Base-by-base conservation (phyloP, 169 alveolate genomes). In the Besnoitia besnoiti region DNA sequence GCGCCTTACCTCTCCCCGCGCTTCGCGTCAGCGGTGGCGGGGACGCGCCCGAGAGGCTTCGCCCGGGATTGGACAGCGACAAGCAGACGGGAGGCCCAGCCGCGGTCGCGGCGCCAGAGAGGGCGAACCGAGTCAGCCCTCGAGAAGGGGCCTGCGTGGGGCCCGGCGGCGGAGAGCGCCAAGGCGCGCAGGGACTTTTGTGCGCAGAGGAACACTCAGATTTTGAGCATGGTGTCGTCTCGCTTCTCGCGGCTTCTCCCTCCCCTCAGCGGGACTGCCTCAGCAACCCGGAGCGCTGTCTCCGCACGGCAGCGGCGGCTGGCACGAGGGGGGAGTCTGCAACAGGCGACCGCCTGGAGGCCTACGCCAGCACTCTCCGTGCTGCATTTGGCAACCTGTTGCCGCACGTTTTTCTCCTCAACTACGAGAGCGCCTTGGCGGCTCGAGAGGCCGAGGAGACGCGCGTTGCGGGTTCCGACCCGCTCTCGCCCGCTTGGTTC, bases 351-450 rank as follows among this genome's bases (percentile, higher is more conserved):
- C 82, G 82, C 27, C 44, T 42, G 27, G 82, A 8, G 47, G 46
- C 40, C 5, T 82, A 82, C 62, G 75, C 75, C 42, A 14, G 35
- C n/a, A 24, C 90, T 7, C 73, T 82, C 42, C 90, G 90, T 1
- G 90, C 75, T 21, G 90, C 90, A 7, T 47, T 49, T 47, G 75
- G 75, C 21, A 42, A 42, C 33, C 75, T 82, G 27, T 24, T 82
- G 62, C 87, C 87, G 2, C 40, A 39, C n/a, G 12, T 30, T 35
- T 79, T 79, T 24, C 87, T 79, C 87, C 59, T 35, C 4, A 73
- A 42, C 46, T 73, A 35, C 82, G 82, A 73, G 47, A 73, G 82
- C 24, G 67, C 67, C 30, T n/a, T 55, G 4, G 67, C 67, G 3
- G 12, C 67, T 55, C 67, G 27, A 0, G 67, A 55, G 67, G 67